A percentile compares a stretch with the other conserved stretches of the same genome.
phyloP scores from a whole-genome alignment of 2,329 filamentous ascomycete species.

The Aureobasidium sp. region DNA sequence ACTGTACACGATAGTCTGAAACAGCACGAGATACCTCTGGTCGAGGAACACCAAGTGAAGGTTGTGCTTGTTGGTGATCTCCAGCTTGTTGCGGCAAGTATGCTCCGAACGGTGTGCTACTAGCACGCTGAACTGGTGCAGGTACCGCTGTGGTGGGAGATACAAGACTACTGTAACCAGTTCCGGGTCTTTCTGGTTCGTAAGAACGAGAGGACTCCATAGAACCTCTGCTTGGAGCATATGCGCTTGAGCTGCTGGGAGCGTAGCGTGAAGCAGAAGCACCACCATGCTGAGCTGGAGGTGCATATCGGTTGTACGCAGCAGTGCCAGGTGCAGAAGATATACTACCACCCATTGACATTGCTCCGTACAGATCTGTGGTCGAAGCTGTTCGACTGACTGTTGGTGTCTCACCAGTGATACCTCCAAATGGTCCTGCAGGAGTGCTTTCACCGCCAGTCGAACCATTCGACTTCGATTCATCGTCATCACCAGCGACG shows the following conservation, averaged over 20 bases:
- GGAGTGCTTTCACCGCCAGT: constrained; percentile 43
- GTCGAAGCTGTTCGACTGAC: constrained; percentile 53
- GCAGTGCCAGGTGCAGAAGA: constrained; percentile 15
- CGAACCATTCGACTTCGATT: constrained; percentile 52
- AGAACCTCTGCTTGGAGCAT: constrained; percentile 13
- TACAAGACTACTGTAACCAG: constrained; percentile 9
- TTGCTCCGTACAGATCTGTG: constrained; percentile 67
- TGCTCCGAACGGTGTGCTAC: constrained; percentile 15
- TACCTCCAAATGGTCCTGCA: constrained; percentile 72
- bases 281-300: constrained; percentile 16
- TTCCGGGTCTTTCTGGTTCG: constrained; percentile 16
- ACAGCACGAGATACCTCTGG: constrained; percentile 23
- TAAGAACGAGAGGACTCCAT: constrained; percentile 15
- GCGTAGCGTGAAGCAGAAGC: constrained; percentile 14
- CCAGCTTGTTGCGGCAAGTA: constrained; percentile 14
- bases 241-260: constrained; percentile 10
- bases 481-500: constrained; percentile 81
- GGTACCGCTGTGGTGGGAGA: constrained; percentile 5
- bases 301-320: constrained; percentile 26
- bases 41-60: constrained; percentile 22
- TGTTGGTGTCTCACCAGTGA: constrained; percentile 56
- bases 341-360: constrained; percentile 24
- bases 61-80: constrained; percentile 15
- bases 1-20: constrained; percentile 26
- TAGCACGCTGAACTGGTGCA: constrained; percentile 14